Percentiles rank a stretch among this genome's conserved stretches.
phyloP scores from a whole-genome alignment of 257 asterid species.

The Haberlea rhodopensis region DNA sequence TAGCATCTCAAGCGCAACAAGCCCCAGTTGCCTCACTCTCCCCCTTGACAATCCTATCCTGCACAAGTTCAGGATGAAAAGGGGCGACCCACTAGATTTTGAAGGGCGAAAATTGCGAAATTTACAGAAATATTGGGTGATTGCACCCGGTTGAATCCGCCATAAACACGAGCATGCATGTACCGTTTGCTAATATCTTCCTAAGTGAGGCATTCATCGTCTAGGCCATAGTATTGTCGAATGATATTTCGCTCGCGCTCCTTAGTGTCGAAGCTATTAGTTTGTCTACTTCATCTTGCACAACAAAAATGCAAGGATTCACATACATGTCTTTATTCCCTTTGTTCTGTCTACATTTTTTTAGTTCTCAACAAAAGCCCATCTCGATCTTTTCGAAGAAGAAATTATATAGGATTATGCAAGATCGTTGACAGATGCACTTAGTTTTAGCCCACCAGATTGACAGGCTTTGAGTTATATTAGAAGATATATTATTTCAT shows the following conservation, averaged over 20 bases:
- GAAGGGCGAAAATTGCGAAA: too few species aligned
- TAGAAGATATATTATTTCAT: not conserved
- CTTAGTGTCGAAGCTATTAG: slow-evolving; percentile 59
- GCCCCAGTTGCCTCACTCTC: slow-evolving; percentile 95
- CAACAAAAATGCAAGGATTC: too few species aligned
- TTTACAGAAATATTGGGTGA: too few species aligned
- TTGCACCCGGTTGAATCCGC: too few species aligned
- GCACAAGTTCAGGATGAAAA: too few species aligned
- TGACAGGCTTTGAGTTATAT: not conserved
- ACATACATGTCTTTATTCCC: too few species aligned
- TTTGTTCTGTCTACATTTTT: too few species aligned
- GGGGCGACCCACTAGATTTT: too few species aligned
- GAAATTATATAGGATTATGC: too few species aligned
- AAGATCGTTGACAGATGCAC: too few species aligned
- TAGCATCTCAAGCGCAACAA: slow-evolving; percentile 86
- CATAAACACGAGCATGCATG: too few species aligned
- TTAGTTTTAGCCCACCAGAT: not conserved
- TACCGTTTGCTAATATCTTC: slow-evolving; percentile 93
- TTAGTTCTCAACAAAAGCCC: not conserved
- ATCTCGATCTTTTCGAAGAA: not conserved
- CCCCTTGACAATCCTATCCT: slow-evolving; percentile 96
- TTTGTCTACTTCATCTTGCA: slow-evolving; percentile 81
- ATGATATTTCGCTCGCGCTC: slow-evolving; percentile 79
- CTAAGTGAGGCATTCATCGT: slow-evolving; percentile 89
- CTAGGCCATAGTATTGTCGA: slow-evolving; percentile 83